phyloP scores from a whole-genome alignment of 345 rosid genomes.

The Eucalyptus grandis region DNA sequence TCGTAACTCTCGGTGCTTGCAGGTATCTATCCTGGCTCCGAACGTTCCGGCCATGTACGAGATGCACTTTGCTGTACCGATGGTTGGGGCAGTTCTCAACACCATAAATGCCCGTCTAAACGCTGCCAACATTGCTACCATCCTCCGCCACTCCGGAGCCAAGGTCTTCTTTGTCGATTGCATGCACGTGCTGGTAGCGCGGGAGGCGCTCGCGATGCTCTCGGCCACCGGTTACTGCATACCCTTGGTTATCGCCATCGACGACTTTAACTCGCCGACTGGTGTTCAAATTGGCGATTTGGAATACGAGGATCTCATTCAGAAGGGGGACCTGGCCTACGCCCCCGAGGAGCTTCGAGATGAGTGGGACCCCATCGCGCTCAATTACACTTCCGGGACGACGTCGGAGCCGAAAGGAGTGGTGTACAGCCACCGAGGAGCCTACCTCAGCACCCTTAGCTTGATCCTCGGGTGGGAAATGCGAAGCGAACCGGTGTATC shows the following conservation, averaged over 20 bases:
- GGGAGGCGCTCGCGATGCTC: constrained; percentile 27
- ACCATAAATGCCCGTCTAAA: constrained; percentile 61
- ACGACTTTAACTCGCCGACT: constrained; percentile 33
- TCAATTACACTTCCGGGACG: constrained; percentile 72
- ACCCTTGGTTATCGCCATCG: constrained; percentile 30
- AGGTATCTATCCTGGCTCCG: constrained; percentile 77
- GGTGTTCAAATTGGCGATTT: constrained; percentile 24
- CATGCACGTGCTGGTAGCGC: constrained; percentile 19
- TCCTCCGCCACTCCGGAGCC: constrained; percentile 51
- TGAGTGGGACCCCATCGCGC: constrained; percentile 60
- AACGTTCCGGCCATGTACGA: constrained; percentile 77
- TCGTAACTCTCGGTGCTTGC: background rate
- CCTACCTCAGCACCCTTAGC: constrained; percentile 52
- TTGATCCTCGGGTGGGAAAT: constrained; percentile 51
- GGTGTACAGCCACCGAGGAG: constrained; percentile 69
- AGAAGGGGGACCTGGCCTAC: constrained; percentile 14
- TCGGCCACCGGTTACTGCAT: background rate
- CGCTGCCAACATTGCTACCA: constrained; percentile 39
- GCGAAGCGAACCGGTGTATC: constrained; percentile 51
- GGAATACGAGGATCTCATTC: constrained; percentile 47
- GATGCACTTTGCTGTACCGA: constrained; percentile 85
- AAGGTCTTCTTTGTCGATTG: constrained; percentile 51
- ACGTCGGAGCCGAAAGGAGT: constrained; percentile 66
- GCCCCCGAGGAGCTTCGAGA: constrained; percentile 3
- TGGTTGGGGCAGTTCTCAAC: constrained; percentile 77